These are phyloP conservation scores for Tillandsia leiboldiana DNA, from an alignment of 176 grass and related monocot species.

Conservation along the genomic window DNA sequence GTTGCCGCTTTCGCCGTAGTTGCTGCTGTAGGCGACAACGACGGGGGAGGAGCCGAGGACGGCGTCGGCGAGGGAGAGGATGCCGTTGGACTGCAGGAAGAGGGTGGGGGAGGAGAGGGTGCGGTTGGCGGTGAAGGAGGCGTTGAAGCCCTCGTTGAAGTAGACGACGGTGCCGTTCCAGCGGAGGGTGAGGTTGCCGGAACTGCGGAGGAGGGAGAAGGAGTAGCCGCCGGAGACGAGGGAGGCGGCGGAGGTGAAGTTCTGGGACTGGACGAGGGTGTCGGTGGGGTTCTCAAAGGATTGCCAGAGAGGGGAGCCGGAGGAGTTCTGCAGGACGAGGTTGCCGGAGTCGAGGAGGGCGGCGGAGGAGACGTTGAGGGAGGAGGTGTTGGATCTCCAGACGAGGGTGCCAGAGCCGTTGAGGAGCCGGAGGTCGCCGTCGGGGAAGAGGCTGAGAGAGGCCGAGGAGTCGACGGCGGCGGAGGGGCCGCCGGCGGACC, in stretches of 20 bases:
- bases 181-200: conserved; percentile 64
- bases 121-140: conserved; percentile 46
- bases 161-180: conserved; percentile 41
- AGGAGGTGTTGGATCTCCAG: conserved; percentile 52
- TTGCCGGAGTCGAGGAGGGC: conserved; percentile 42
- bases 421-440: conserved; percentile 60
- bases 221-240: conserved; percentile 38
- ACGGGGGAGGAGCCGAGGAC: conserved; percentile 34
- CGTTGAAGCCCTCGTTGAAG: conserved; percentile 86
- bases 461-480: conserved; percentile 46
- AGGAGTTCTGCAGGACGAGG: conserved; percentile 47
- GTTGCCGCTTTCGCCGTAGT: conserved; percentile 70
- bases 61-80: conserved; percentile 55
- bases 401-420: conserved; percentile 60
- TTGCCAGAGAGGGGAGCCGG: conserved; percentile 34
- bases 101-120: conserved; percentile 53
- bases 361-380: conserved; percentile 30
- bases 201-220: conserved; percentile 26
- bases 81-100: conserved; percentile 63
- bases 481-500: conserved; percentile 32
- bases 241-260: conserved; percentile 32
- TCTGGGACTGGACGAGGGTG: conserved; percentile 66
- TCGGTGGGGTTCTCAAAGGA: conserved; percentile 67
- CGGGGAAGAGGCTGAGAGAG: conserved; percentile 45
- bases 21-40: conserved; percentile 81